Evolutionary conservation across 805 yeast genomes (phyloP), one percentile per base, ranked within the genome.

Genomic region (Ogataea saltuana): DNA sequence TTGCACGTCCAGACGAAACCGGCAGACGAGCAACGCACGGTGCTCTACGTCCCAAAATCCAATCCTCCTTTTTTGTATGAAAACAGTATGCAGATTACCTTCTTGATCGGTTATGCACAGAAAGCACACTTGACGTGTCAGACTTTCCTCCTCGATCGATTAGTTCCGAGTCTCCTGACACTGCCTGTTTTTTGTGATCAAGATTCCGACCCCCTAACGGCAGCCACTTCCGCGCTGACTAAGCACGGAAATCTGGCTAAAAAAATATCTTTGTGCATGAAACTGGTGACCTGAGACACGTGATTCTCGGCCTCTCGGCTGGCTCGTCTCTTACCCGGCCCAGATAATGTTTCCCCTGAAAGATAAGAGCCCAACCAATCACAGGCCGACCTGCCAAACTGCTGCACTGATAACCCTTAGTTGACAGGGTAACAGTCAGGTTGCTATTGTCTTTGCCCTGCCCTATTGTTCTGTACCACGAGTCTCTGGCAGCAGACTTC

Each of bases 171-270:
- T n/a, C n/a, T n/a, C n/a, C n/a, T n/a, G n/a, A n/a, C n/a, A n/a
- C n/a, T n/a, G n/a, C n/a, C n/a, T n/a, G n/a, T n/a, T n/a, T n/a
- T n/a, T n/a, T n/a, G n/a, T n/a, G n/a, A n/a, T n/a, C n/a, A n/a
- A n/a, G n/a, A n/a, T n/a, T n/a, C n/a, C n/a, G n/a, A n/a, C 6
- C 28, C 29, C 38, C 38, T 23, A 34, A 34, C 22, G 38, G 38
- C n/a, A 23, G n/a, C 13, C 38, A 22, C 19, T 23, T 34, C 38
- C 38, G 38, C 29, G 38, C 38, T 34, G 37, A 33, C 18, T 16
- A 19, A 22, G 19, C 18, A 9, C 29, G 10, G 28, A 25, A 6
- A 6, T n/a, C n/a, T n/a, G n/a, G n/a, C n/a, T n/a, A n/a, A n/a
- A n/a, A n/a, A n/a, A n/a, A n/a, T n/a, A n/a, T n/a, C n/a, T n/a